Percentiles rank a stretch among this genome's conserved stretches.
Evolutionary conservation across 176 grass and related monocot genomes (phyloP).

Genomic region (Ensete ventricosum): DNA sequence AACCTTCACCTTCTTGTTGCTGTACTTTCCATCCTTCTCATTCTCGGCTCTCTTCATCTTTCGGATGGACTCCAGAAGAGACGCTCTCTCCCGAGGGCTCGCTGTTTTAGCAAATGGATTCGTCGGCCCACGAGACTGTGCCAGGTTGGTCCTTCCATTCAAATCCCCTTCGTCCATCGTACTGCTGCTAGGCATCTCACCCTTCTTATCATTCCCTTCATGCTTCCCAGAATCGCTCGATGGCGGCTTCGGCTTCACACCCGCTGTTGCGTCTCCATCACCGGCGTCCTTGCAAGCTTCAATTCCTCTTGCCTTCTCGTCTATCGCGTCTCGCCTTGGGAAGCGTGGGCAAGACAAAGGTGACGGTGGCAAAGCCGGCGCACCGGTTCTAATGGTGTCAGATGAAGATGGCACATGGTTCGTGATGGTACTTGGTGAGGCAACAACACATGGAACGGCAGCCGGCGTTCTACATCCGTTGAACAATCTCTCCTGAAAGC

Average conservation of each 20-base stretch:
- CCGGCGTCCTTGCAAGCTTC: conserved; percentile 1
- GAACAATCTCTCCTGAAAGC: conserved; percentile 68
- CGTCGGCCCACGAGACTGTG: conserved; percentile 29
- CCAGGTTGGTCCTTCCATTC: neutral
- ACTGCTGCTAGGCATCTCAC: neutral
- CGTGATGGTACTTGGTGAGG: neutral
- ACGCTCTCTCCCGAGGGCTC: conserved; percentile 35
- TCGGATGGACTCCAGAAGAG: conserved; percentile 57
- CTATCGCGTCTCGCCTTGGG: conserved; percentile 7
- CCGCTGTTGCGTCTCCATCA: conserved; percentile 4
- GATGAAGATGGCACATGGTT: conserved; percentile 10
- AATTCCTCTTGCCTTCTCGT: conserved; percentile 19
- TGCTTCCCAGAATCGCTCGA: neutral
- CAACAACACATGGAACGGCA: neutral
- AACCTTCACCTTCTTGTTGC: conserved; percentile 27
- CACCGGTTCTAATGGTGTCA: conserved; percentile 13
- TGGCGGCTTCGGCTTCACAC: neutral
- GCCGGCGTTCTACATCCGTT: conserved; percentile 20
- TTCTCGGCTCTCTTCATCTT: conserved; percentile 47
- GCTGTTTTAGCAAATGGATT: conserved; percentile 58
- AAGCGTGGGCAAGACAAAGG: conserved; percentile 14
- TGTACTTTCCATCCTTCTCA: conserved; percentile 31
- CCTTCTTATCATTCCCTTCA: neutral
- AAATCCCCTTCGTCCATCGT: neutral
- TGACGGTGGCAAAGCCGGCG: conserved; percentile 3